Evolutionary conservation across 768 basidiomycete genomes (phyloP).

Genomic region (Podaxis pistillaris): DNA sequence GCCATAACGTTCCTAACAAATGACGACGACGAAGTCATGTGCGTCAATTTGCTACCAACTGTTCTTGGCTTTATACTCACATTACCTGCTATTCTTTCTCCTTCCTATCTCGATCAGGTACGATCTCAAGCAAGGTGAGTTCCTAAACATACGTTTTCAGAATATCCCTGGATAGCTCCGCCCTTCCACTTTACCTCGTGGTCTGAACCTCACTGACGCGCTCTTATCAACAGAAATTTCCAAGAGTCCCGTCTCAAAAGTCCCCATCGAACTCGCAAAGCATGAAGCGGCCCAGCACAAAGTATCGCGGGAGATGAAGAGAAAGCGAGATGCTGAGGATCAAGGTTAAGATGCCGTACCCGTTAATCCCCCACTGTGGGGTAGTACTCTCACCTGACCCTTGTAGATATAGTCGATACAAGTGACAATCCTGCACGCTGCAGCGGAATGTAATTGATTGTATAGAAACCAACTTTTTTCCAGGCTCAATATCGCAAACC

Average conservation of each 20-base stretch:
- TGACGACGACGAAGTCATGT: slow-evolving; percentile 98
- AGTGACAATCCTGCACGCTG: not conserved
- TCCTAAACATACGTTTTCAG: not conserved
- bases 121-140: slow-evolving; percentile 88
- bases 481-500: not conserved
- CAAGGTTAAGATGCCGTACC: slow-evolving; percentile 36
- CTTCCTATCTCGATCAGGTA: slow-evolving; percentile 54
- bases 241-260: slow-evolving; percentile 91
- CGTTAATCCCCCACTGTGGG: not conserved
- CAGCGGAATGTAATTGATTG: not conserved
- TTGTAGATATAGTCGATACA: not conserved
- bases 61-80: slow-evolving; percentile 15
- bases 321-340: slow-evolving; percentile 85
- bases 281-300: slow-evolving; percentile 92
- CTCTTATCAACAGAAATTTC: slow-evolving; percentile 64
- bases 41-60: slow-evolving; percentile 32
- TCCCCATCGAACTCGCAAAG: slow-evolving; percentile 82
- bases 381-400: not conserved
- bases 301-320: slow-evolving; percentile 93
- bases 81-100: slow-evolving; percentile 17
- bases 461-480: not conserved
- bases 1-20: slow-evolving; percentile 96
- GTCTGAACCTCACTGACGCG: not conserved
- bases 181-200: not conserved
- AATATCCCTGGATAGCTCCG: not conserved